phyloP scores from a whole-genome alignment of 306 rosid genomes.

The Benincasa hispida region DNA sequence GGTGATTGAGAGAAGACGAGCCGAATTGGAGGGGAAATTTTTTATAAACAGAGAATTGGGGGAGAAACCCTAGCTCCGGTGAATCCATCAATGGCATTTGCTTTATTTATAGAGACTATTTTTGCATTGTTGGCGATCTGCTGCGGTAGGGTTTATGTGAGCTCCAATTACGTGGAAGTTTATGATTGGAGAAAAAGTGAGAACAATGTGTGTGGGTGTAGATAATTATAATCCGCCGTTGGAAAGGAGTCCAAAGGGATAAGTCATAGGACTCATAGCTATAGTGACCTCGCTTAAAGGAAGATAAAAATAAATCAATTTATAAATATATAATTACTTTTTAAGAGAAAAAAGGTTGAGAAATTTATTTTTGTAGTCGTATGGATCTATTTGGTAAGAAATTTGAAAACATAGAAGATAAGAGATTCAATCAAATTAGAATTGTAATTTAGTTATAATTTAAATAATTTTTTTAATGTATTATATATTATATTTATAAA shows the following conservation, averaged over 20 bases:
- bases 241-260: neutral
- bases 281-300: too few species aligned
- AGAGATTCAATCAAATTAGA: too few species aligned
- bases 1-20: neutral
- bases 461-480: too few species aligned
- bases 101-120: slow-evolving; percentile 13
- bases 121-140: neutral
- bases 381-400: too few species aligned
- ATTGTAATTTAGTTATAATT: too few species aligned
- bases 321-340: too few species aligned
- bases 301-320: too few species aligned
- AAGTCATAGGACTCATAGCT: neutral
- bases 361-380: too few species aligned
- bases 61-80: slow-evolving; percentile 6
- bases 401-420: too few species aligned
- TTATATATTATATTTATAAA: too few species aligned
- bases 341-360: too few species aligned
- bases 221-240: neutral
- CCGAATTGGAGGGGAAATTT: neutral
- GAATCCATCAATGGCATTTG: neutral
- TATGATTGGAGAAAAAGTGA: neutral
- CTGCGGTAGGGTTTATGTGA: neutral
- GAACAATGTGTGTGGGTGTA: neutral
- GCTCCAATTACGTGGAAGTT: neutral
- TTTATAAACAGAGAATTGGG: neutral